Conservation (phyloP, 2,329 filamentous ascomycete species). For the Xylaria sp. region DNA sequence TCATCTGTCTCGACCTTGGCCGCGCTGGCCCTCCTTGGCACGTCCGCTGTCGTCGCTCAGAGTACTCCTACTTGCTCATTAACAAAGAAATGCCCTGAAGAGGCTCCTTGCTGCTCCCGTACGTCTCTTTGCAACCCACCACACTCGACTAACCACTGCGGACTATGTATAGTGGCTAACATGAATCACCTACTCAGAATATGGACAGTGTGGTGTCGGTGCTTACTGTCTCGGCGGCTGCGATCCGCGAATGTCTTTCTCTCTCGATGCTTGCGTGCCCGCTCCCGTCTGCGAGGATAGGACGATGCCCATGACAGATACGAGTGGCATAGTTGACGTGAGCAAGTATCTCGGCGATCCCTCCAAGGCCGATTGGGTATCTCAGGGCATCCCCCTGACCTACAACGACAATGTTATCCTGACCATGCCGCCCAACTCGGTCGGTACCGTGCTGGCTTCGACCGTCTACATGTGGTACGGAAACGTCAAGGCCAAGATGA, state of each 20-base stretch:
- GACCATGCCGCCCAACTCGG: constrained; percentile 87
- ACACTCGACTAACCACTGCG: background rate
- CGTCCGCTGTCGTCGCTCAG: constrained; percentile 53
- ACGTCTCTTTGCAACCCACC: constrained; percentile 51
- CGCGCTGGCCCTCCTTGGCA: constrained; percentile 54
- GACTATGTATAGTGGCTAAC: constrained; percentile 11
- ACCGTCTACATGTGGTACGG: constrained; percentile 98
- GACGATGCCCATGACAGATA: constrained; percentile 77
- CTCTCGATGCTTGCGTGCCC: constrained; percentile 85
- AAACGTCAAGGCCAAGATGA: constrained; percentile 85
- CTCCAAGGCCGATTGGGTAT: constrained; percentile 85
- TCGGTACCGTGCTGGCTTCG: constrained; percentile 85
- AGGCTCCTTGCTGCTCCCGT: constrained; percentile 84
- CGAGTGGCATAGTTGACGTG: constrained; percentile 77
- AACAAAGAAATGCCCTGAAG: constrained; percentile 73
- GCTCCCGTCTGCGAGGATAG: constrained; percentile 82
- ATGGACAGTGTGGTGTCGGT: constrained; percentile 91
- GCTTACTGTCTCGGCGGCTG: constrained; percentile 97
- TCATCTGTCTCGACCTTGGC: constrained; percentile 49
- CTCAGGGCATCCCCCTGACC: constrained; percentile 77
- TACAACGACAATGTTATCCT: constrained; percentile 79
- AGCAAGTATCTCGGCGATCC: constrained; percentile 88
- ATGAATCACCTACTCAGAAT: constrained; percentile 69
- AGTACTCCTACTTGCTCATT: constrained; percentile 58
- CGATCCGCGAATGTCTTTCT: constrained; percentile 85